phyloP scores from a whole-genome alignment of 768 basidiomycete species.

The Lactarius hengduanensis region DNA sequence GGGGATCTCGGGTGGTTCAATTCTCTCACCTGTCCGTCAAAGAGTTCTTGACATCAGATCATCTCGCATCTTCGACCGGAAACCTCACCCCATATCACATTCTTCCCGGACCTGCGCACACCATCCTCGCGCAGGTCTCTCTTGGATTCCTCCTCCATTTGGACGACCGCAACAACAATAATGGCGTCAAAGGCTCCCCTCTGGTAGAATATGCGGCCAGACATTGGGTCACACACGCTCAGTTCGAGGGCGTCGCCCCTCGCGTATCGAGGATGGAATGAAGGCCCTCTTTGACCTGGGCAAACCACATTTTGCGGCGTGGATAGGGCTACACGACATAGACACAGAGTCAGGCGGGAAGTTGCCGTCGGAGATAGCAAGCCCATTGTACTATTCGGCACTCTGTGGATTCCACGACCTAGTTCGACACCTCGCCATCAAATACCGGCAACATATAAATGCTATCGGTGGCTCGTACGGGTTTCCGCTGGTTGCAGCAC shows the following conservation, averaged over 20 bases:
- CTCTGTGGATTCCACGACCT: conserved; percentile 8
- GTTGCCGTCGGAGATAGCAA: background rate
- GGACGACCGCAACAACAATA: background rate
- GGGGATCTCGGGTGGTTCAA: conserved; percentile 6
- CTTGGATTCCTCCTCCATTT: background rate
- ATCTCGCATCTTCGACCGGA: background rate
- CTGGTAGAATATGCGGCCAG: background rate
- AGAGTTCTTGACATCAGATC: conserved; percentile 10
- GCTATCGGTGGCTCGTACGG: background rate
- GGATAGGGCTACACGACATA: background rate
- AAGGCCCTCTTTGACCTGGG: background rate
- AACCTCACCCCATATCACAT: background rate
- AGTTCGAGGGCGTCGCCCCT: background rate
- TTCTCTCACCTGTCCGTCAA: conserved; percentile 18
- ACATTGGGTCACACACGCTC: background rate
- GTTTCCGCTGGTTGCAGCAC: conserved; percentile 7
- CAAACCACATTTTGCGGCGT: background rate
- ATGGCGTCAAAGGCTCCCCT: background rate
- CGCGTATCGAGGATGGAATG: background rate
- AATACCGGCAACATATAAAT: background rate
- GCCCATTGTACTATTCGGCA: conserved; percentile 3
- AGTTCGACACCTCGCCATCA: background rate
- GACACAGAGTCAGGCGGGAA: background rate
- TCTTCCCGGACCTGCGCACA: background rate
- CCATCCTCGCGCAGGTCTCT: background rate